Conservation (phyloP, 495 filamentous ascomycete genomes). For the Neurospora tetrasperma region DNA sequence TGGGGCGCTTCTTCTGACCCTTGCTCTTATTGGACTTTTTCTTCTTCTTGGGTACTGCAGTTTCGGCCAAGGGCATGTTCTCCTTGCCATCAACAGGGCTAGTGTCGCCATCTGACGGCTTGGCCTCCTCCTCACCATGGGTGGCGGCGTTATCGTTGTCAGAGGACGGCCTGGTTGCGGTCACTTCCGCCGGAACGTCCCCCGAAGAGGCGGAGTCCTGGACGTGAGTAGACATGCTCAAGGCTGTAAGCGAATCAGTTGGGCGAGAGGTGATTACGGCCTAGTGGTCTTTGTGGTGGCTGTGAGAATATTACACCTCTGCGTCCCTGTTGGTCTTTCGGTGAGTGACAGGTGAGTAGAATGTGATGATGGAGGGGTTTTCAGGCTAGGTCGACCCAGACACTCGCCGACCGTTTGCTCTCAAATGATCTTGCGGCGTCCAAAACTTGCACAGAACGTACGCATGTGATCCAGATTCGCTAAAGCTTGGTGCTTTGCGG, state of each 20-base stretch:
- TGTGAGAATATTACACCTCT: conserved; percentile 3
- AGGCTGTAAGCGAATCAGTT: background rate
- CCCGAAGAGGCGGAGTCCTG: background rate
- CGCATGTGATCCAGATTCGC: background rate
- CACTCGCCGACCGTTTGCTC: background rate
- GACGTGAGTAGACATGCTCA: conserved; percentile 5
- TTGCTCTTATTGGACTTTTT: conserved; percentile 23
- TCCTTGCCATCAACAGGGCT: background rate
- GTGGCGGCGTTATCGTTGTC: background rate
- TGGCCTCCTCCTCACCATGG: background rate
- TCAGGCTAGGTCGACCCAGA: background rate
- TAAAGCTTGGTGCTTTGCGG: background rate
- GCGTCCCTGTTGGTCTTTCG: background rate
- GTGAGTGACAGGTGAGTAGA: background rate
- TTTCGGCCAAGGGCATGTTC: background rate
- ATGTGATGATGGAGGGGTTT: background rate
- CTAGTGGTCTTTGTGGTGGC: background rate
- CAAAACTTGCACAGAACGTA: background rate
- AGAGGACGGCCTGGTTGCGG: background rate
- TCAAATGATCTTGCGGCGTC: background rate
- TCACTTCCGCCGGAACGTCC: background rate
- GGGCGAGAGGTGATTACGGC: background rate
- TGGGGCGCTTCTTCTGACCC: conserved; percentile 21
- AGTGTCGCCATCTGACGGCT: background rate
- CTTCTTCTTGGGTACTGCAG: conserved; percentile 13